These are phyloP conservation scores for Collybiopsis confluens DNA, from an alignment of 768 basidiomycete species.

Conservation along the genomic window DNA sequence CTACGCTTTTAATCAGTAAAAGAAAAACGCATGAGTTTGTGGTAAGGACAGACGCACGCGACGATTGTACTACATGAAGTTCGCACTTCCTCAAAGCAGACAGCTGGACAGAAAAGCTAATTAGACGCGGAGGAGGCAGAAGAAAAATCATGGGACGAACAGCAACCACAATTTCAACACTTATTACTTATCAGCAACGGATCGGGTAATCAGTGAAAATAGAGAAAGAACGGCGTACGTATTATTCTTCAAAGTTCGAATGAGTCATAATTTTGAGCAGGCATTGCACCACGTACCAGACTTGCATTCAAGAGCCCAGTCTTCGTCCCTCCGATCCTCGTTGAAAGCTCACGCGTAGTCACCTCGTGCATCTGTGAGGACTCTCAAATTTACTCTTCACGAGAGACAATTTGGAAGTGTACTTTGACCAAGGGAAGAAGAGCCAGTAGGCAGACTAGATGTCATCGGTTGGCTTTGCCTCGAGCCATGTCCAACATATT, in stretches of 20 bases:
- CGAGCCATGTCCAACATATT: neutral
- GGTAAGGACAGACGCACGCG: conserved; percentile 42
- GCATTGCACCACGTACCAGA: conserved; percentile 43
- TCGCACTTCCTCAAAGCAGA: conserved; percentile 83
- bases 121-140: neutral
- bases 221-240: conserved; percentile 37
- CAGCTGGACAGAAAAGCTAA: conserved; percentile 40
- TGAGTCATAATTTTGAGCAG: neutral
- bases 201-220: neutral
- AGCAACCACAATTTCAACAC: conserved; percentile 66
- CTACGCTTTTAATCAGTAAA: conserved; percentile 29
- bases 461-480: neutral
- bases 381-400: conserved; percentile 20
- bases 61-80: conserved; percentile 74
- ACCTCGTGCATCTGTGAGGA: conserved; percentile 68
- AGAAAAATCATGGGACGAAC: conserved; percentile 37
- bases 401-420: conserved; percentile 11
- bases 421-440: conserved; percentile 81
- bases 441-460: conserved; percentile 57
- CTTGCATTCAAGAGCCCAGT: conserved; percentile 80
- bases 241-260: conserved; percentile 46
- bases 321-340: conserved; percentile 71
- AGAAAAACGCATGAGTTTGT: neutral
- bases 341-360: conserved; percentile 66
- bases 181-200: conserved; percentile 16